Evolutionary conservation across 2,329 filamentous ascomycete species (phyloP).

Genomic region (Penicillium rolfsii): DNA sequence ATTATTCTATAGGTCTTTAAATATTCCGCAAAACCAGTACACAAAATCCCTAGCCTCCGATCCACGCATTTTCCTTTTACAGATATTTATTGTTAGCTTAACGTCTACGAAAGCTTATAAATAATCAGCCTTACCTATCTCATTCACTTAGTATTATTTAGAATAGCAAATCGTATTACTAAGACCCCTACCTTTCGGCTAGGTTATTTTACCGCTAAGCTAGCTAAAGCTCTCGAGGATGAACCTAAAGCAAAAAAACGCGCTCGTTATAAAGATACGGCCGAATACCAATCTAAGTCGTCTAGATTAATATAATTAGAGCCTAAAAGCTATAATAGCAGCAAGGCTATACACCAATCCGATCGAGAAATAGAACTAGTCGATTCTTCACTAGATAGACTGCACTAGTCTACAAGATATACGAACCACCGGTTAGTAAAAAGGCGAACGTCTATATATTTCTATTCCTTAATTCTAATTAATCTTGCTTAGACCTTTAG

Average conservation of each 20-base stretch:
- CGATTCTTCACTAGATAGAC: background rate
- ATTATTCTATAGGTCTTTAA: background rate
- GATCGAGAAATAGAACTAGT: background rate
- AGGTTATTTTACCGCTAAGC: background rate
- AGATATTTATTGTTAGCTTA: too few relatives aligned
- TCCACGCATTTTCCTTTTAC: too few relatives aligned
- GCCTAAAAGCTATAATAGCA: background rate
- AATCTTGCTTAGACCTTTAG: background rate
- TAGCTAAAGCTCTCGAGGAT: background rate
- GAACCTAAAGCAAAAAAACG: background rate
- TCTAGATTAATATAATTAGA: background rate
- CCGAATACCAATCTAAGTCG: background rate
- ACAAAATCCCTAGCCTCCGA: too few relatives aligned
- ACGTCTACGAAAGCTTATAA: background rate
- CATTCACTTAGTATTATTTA: background rate
- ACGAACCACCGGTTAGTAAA: background rate
- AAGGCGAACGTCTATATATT: background rate
- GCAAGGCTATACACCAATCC: background rate
- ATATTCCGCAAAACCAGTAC: too few relatives aligned
- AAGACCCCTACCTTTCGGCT: background rate
- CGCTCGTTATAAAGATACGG: background rate
- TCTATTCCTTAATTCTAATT: background rate
- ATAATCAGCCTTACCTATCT: background rate
- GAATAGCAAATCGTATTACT: background rate
- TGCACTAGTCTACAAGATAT: background rate